Evolutionary conservation across 768 basidiomycete species (phyloP).

Genomic region (Lactarius hengduanensis): DNA sequence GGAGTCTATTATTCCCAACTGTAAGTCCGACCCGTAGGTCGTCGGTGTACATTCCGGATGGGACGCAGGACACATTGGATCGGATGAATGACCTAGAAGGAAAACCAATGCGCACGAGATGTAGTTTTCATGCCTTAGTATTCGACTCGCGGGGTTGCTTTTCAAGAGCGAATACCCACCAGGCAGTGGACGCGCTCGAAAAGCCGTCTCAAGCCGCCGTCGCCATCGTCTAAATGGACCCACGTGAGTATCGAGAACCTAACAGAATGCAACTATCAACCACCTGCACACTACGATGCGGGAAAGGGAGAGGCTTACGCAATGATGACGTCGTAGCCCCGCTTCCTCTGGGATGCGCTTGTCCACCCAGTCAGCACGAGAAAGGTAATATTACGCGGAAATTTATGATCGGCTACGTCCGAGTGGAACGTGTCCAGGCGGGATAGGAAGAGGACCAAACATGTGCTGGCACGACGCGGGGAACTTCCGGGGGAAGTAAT

Average conservation of each 20-base stretch:
- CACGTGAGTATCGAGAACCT: slow-evolving; percentile 82
- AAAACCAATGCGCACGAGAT: slow-evolving; percentile 43
- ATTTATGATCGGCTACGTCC: slow-evolving; percentile 37
- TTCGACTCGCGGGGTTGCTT: slow-evolving; percentile 87
- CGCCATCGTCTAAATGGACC: slow-evolving; percentile 79
- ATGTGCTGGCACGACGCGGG: slow-evolving; percentile 74
- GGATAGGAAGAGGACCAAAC: slow-evolving; percentile 73
- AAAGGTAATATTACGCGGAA: slow-evolving; percentile 80
- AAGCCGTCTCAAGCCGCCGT: slow-evolving; percentile 53
- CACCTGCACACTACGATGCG: not conserved
- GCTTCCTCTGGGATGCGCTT: slow-evolving; percentile 52
- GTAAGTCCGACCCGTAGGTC: slow-evolving; percentile 35
- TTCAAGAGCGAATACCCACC: slow-evolving; percentile 76
- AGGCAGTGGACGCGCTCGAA: slow-evolving; percentile 43
- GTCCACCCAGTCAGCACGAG: slow-evolving; percentile 70
- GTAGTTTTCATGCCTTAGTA: slow-evolving; percentile 68
- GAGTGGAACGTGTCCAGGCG: slow-evolving; percentile 38
- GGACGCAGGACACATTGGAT: slow-evolving; percentile 28
- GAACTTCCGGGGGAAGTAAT: slow-evolving; percentile 50
- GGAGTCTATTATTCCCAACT: slow-evolving; percentile 54
- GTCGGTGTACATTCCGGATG: too few relatives aligned
- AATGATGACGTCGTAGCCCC: slow-evolving; percentile 70
- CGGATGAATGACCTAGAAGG: not conserved
- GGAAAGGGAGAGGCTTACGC: slow-evolving; percentile 53
- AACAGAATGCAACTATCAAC: not conserved